These are phyloP conservation scores for Penicillium sp. DNA, from an alignment of 2,329 filamentous ascomycete genomes.

Conservation along the genomic window DNA sequence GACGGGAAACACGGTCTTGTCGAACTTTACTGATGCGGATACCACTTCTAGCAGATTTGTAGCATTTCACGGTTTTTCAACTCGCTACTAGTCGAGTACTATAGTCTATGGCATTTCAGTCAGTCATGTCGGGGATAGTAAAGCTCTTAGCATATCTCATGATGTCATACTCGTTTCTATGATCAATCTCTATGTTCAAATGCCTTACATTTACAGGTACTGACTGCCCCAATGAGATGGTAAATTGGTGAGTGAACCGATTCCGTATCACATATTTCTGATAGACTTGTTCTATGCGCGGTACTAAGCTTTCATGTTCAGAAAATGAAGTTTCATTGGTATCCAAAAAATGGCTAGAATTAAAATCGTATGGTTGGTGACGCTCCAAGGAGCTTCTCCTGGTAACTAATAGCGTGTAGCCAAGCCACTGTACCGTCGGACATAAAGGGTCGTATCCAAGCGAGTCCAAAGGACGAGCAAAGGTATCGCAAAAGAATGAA, in stretches of 20 bases:
- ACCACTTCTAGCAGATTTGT: neutral
- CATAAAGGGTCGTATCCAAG: neutral
- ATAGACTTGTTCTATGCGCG: no score
- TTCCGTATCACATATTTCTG: no score
- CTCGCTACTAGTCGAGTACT: no score
- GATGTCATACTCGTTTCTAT: no score
- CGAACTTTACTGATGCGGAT: neutral
- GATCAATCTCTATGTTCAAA: no score
- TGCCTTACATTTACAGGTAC: no score
- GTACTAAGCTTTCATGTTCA: neutral
- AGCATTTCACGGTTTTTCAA: no score
- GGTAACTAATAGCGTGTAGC: neutral
- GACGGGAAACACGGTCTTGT: slow-evolving; percentile 6
- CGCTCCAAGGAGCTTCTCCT: neutral
- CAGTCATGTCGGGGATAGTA: no score
- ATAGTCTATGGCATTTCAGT: no score
- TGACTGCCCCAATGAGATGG: no score
- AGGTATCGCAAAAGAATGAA: neutral
- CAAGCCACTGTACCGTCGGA: neutral
- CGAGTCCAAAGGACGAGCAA: neutral
- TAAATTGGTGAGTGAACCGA: no score
- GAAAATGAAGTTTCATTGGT: neutral
- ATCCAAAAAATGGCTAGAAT: neutral
- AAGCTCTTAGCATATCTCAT: no score
- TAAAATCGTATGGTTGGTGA: neutral